Evolutionary conservation across 352 stramenopile species (phyloP), one percentile per base, ranked within the genome.

Genomic region (Phytophthora cryptogea): DNA sequence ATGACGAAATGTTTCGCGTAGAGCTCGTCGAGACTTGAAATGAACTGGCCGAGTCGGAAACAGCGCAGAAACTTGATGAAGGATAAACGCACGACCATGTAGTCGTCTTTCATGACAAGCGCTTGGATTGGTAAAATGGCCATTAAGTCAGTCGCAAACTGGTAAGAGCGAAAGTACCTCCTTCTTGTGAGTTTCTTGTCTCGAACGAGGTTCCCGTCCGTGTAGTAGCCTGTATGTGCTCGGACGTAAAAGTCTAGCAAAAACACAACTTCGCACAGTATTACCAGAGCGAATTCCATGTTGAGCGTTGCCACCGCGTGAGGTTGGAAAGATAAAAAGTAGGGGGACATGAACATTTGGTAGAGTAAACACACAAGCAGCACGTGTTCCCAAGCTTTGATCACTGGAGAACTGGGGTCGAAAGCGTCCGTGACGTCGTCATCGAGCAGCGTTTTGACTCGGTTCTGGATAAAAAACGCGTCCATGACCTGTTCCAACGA

Each of bases 1-100:
- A 70, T 4, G 10, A 79, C 73, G 31, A 92, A 92, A 14, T 86
- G 68, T 40, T 75, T 83, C 6, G 83, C 78, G 48, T 90, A 88
- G 8, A 90, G 51, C 3, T 79, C 70, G 36, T 92, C 83, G 30
- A 92, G 55, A 44, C 66, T 77, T 1, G 66, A 62, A 5, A 90
- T 54, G 43, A 82, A 85, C 10, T 71, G 74, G 2, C 69, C 66
- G 5, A 90, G 44, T 3, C 71, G 66, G n/a, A 57, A 44, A 14
- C 70, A 71, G 0, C 83, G 70, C 13, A 87, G 30, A 16, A 88
- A 50, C 77, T 92, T 68, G 53, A 78, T 9, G 5, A 63, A 11
- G 4, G 43, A 44, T 4, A 78, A 41, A 9, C 79, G 59, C 16
- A 80, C 53, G 16, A 70, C 49, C 13, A 66, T 52, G 1, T 63